These are phyloP conservation scores for Coemansia sp. DNA, from an alignment of 192 early-diverging fungal genomes.

Conservation along the genomic window DNA sequence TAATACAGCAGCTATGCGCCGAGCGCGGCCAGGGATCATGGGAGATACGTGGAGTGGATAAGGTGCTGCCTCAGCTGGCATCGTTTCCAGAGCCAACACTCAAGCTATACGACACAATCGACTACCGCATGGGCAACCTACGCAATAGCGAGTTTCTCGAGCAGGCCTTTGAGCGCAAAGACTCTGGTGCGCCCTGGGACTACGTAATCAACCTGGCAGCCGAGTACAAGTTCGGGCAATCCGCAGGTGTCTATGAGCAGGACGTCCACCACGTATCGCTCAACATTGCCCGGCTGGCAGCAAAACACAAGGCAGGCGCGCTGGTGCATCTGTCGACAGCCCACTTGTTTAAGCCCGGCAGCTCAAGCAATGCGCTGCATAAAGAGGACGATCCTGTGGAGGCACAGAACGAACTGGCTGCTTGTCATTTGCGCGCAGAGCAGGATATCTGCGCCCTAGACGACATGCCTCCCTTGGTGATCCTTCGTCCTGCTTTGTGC, in stretches of 20 bases:
- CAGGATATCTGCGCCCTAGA: slow-evolving; percentile 30
- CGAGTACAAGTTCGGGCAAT: slow-evolving; percentile 90
- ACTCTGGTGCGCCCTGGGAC: slow-evolving; percentile 74
- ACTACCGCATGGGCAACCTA: slow-evolving; percentile 50
- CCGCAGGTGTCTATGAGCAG: slow-evolving; percentile 62
- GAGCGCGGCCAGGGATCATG: slow-evolving; percentile 25
- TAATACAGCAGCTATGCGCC: slow-evolving; percentile 31
- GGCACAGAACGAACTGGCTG: slow-evolving; percentile 15
- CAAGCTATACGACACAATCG: slow-evolving; percentile 24
- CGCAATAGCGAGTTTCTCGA: slow-evolving; percentile 50
- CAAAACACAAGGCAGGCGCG: slow-evolving; percentile 64
- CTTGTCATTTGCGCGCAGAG: slow-evolving; percentile 31
- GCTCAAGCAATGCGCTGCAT: neutral
- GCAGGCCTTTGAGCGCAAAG: slow-evolving; percentile 62
- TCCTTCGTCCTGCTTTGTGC: slow-evolving; percentile 83
- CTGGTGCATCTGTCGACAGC: slow-evolving; percentile 88
- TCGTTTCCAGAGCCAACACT: slow-evolving; percentile 20
- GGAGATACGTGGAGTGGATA: slow-evolving; percentile 47
- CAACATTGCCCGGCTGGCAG: slow-evolving; percentile 80
- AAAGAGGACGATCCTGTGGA: slow-evolving; percentile 26
- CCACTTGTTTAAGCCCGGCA: slow-evolving; percentile 66
- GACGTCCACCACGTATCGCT: slow-evolving; percentile 60
- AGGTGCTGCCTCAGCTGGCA: slow-evolving; percentile 37
- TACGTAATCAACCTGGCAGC: slow-evolving; percentile 94
- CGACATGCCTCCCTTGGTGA: slow-evolving; percentile 65